Evolutionary conservation across 768 basidiomycete species (phyloP), one percentile per base, ranked within the genome.

Genomic region (Podaxis sp.): DNA sequence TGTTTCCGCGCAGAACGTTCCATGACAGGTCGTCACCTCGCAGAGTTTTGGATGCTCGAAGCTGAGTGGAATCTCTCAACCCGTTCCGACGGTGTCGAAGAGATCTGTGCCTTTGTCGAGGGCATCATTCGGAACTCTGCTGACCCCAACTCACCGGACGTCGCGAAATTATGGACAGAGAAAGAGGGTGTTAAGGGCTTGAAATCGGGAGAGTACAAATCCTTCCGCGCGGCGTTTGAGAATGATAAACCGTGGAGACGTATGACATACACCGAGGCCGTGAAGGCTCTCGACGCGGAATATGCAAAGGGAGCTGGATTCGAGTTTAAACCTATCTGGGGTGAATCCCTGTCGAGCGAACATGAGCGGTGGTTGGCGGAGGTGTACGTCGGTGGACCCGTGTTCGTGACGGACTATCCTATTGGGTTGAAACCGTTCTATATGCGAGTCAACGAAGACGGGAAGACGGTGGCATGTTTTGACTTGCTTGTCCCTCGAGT

Each of bases 31-130:
- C 82, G 96, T n/a, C 97, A 99, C 71, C 83, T 99, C 12, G 87
- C 93, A 55, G 97, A 99, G 73, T 99, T 99, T 74, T 98, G 94
- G 91, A 99, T 99, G 97, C 85, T 98, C 58, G 97, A 99, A 76
- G 96, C 93, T 0, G 97, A 99, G 71, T 89, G 93, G 83, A 87
- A 87, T 2, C 76, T 79, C 50, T 67, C 57, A 13, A 59, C 68
- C 12, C 59, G 63, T 33, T 61, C 37, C 11, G 47, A 70, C 54
- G 65, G 79, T 75, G 57, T 79, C 83, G 65, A 85, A 77, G 77
- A 76, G 17, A 71, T 82, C 17, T 80, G 79, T 58, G 71, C 70
- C 19, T 68, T 79, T 8, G 76, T 79, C 1, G 80, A 82, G 66
- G 71, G 69, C 38, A 73, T 75, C 15, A 64, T 77, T 43, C 68